Conservation (phyloP, 139 green algal species). For the Coccomyxa sp. region DNA sequence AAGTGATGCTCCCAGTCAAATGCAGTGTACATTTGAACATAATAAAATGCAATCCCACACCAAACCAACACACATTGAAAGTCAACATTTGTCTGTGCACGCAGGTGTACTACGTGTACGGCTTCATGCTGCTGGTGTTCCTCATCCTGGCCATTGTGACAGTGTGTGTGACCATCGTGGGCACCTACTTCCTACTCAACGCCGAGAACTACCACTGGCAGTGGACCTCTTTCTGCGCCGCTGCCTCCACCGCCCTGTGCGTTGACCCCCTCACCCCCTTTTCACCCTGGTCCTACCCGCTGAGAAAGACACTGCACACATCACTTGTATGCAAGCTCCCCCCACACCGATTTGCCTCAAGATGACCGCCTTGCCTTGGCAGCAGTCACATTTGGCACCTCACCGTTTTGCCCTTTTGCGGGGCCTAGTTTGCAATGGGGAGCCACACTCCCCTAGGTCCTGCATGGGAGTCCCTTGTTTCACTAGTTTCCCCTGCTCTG, state of each 20-base stretch:
- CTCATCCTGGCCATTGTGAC: slow-evolving; percentile 92
- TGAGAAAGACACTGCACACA: neutral
- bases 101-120: slow-evolving; percentile 96
- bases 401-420: neutral
- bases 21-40: no score
- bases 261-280: neutral
- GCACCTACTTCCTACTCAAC: slow-evolving; percentile 98
- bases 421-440: neutral
- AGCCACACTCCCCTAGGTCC: neutral
- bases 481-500: neutral
- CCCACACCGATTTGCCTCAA: neutral
- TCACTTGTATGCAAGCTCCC: neutral
- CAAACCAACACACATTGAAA: no score
- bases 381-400: neutral
- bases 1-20: no score
- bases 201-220: slow-evolving; percentile 98
- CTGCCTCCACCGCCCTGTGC: slow-evolving; percentile 60
- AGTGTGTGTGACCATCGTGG: slow-evolving; percentile 86
- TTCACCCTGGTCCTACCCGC: neutral
- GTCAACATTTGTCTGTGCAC: no score
- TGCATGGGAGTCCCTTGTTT: neutral
- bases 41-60: no score
- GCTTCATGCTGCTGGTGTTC: slow-evolving; percentile 96
- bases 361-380: neutral
- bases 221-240: slow-evolving; percentile 88